Conservation (phyloP, 139 green algal species). For the Coelastrella sp. region DNA sequence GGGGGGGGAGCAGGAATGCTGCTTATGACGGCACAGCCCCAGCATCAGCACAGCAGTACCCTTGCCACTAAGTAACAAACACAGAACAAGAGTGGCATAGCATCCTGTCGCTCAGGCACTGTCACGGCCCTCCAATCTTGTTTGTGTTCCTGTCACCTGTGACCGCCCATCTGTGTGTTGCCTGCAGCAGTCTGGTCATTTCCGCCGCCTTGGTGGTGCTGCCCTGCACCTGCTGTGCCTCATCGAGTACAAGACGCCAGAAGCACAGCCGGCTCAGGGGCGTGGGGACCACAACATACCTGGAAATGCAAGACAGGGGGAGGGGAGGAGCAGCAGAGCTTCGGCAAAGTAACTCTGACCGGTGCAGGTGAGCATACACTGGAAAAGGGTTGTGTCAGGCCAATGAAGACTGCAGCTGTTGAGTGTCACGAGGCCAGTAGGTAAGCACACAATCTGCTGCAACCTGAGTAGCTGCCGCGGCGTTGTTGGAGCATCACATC, state of each 20-base stretch:
- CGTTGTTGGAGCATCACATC: neutral
- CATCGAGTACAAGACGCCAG: slow-evolving; percentile 94
- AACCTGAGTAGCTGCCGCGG: too few relatives aligned
- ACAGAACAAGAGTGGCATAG: too few relatives aligned
- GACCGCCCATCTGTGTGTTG: slow-evolving; percentile 67
- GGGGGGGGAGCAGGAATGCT: too few relatives aligned
- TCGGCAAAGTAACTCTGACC: neutral
- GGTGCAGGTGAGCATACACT: neutral
- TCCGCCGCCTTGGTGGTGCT: slow-evolving; percentile 76
- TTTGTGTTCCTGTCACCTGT: neutral
- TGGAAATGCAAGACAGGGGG: neutral
- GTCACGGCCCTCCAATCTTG: too few relatives aligned
- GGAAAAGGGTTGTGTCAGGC: too few relatives aligned
- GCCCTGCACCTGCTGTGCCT: slow-evolving; percentile 91
- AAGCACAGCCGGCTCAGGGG: slow-evolving; percentile 90
- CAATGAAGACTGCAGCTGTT: too few relatives aligned
- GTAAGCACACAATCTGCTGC: too few relatives aligned
- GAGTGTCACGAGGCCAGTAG: too few relatives aligned
- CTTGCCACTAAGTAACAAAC: too few relatives aligned
- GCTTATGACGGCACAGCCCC: too few relatives aligned
- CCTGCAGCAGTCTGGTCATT: slow-evolving; percentile 81
- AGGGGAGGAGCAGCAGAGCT: neutral
- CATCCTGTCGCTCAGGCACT: too few relatives aligned
- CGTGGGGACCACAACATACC: slow-evolving; percentile 79
- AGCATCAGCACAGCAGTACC: too few relatives aligned